These are phyloP conservation scores for Sporothrix schenckii DNA, from an alignment of 2,329 filamentous ascomycete species.

Conservation along the genomic window DNA sequence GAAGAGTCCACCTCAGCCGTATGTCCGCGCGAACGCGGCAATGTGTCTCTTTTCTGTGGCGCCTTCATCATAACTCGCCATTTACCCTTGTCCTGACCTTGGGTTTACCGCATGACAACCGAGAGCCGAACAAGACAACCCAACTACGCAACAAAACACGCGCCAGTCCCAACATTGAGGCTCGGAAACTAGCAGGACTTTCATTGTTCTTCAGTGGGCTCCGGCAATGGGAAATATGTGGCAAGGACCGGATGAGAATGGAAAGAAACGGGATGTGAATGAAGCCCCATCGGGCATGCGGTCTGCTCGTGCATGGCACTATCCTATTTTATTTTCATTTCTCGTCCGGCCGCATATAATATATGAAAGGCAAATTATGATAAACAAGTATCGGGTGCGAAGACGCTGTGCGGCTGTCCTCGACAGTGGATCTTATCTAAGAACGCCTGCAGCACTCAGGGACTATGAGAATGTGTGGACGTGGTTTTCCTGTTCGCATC, in stretches of 20 bases:
- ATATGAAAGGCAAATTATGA: background rate
- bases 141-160: background rate
- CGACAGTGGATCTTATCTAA: conserved; percentile 2
- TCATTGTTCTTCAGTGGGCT: background rate
- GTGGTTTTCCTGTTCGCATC: background rate
- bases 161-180: background rate
- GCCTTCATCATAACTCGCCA: background rate
- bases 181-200: background rate
- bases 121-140: conserved; percentile 26
- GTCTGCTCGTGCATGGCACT: background rate
- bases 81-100: background rate
- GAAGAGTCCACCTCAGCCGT: conserved; percentile 1
- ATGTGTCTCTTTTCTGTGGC: background rate
- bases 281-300: no score
- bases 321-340: conserved; percentile 7
- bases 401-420: background rate
- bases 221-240: conserved; percentile 19
- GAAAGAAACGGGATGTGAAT: background rate
- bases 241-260: background rate
- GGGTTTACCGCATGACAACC: conserved; percentile 28
- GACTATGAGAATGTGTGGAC: background rate
- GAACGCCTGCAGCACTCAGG: background rate
- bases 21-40: conserved; percentile 20
- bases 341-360: background rate
- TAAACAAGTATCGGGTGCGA: background rate